Base-by-base conservation (phyloP, 2,329 filamentous ascomycete genomes). In the Thelonectria discophora region DNA sequence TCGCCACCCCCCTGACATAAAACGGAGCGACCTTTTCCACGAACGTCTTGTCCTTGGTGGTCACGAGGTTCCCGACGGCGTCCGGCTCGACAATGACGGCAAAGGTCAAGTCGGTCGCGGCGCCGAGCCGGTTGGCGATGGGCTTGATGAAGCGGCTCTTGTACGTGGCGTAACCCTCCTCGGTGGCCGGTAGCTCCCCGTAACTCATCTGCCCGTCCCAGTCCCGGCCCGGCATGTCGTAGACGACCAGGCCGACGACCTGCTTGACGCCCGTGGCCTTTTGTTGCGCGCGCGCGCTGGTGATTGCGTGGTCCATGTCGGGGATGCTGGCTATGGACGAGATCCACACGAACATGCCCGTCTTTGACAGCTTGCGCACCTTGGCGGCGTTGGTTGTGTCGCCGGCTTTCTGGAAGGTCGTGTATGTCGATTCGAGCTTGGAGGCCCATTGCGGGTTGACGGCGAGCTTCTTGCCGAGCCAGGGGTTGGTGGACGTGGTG, bases 341-440 rank as follows among this genome's bases (percentile, higher is more conserved):
- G 24, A 60, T 55, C 58, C 58, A 60, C 15, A 60, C 58, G n/a
- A 60, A 60, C 12, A 48, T 56, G 47, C 58, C 52, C 17, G 40
- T 60, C 15, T 24, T 42, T 24, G 56, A 52, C 17, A 56, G 47
- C 7, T 27, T 32, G 12, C 52, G 47, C 24, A 60, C 58, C 32
- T 60, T 60, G 37, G 47, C 47, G 1, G 58, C 58, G 47, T 56
- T 60, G n/a, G 18, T 13, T 11, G 45, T 10, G 15, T 60, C 52
- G 40, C 42, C 47, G 10, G 15, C 32, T 32, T 55, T 21, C 32
- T 45, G 51, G 37, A 52, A 60, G 2, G 21, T 17, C 4, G 32
- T 12, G 40, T 56, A 52, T 8, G 47, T 53, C 4, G 58, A 13
- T 15, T 60, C 58, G 21, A 60, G 24, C 46, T 56, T 52, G 10